phyloP scores from a whole-genome alignment of 495 filamentous ascomycete species.

The Xylaria bambusicola region DNA sequence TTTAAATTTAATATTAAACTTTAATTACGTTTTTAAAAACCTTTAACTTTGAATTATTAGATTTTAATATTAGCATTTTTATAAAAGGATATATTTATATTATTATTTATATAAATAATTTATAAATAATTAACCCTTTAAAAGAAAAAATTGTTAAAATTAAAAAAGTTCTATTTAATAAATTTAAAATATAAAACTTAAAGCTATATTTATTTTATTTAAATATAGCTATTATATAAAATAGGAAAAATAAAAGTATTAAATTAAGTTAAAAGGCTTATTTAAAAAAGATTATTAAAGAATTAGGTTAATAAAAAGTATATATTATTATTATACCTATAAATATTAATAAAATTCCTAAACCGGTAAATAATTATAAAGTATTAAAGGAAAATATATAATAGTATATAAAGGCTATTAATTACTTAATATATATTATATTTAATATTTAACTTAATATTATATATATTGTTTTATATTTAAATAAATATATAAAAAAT shows the following conservation, averaged over 20 bases:
- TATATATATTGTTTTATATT: conserved; percentile 7
- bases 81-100: too few relatives aligned
- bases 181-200: conserved; percentile 3
- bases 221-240: neutral
- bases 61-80: neutral
- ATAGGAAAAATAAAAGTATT: too few relatives aligned
- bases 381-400: too few relatives aligned
- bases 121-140: neutral
- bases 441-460: conserved; percentile 15
- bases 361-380: neutral
- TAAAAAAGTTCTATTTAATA: conserved; percentile 1
- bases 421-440: conserved; percentile 6
- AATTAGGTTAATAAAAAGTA: neutral
- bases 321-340: conserved; percentile 3
- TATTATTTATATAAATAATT: conserved; percentile 7
- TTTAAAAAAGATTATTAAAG: neutral
- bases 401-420: conserved; percentile 5
- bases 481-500: conserved; percentile 12
- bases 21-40: neutral
- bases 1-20: conserved; percentile 1
- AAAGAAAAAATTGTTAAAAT: conserved; percentile 3
- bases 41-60: neutral
- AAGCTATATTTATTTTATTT: neutral
- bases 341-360: neutral
- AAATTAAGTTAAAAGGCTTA: neutral